phyloP scores from a whole-genome alignment of 2,329 filamentous ascomycete species.

The Talaromyces piceae region DNA sequence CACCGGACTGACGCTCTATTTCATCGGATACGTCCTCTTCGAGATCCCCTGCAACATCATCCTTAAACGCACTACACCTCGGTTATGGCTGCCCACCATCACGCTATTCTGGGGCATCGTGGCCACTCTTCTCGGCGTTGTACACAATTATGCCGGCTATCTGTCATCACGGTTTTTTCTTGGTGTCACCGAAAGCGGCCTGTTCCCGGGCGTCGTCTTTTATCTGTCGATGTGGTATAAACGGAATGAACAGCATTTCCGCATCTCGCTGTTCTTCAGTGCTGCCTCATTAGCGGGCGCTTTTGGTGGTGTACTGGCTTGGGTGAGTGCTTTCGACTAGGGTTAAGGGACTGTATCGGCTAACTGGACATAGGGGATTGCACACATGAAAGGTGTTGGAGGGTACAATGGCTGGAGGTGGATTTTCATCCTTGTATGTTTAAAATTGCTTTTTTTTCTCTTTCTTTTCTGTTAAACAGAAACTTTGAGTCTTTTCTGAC shows the following conservation, averaged over 20 bases:
- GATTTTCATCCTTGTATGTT: constrained; percentile 58
- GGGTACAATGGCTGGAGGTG: constrained; percentile 22
- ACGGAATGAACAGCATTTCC: constrained; percentile 50
- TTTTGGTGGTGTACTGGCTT: constrained; percentile 70
- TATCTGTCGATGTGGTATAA: constrained; percentile 59
- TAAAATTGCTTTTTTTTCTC: constrained; percentile 22
- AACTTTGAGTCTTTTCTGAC: too few relatives aligned
- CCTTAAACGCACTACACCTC: constrained; percentile 26
- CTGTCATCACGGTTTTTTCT: constrained; percentile 50
- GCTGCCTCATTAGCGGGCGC: constrained; percentile 52
- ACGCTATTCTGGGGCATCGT: constrained; percentile 30
- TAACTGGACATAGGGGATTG: constrained; percentile 75
- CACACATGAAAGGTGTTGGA: constrained; percentile 66
- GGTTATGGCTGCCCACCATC: constrained; percentile 33
- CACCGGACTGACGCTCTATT: constrained; percentile 53
- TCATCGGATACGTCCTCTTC: constrained; percentile 22
- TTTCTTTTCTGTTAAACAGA: constrained; percentile 38
- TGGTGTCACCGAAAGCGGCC: constrained; percentile 53
- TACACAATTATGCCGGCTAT: constrained; percentile 13
- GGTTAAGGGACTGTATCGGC: too few relatives aligned
- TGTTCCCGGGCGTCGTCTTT: constrained; percentile 50
- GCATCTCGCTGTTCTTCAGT: constrained; percentile 54
- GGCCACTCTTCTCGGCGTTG: constrained; percentile 11
- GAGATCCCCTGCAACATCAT: constrained; percentile 24
- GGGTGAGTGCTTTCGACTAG: constrained; percentile 23